Base-by-base conservation (phyloP, 2,329 filamentous ascomycete species). In the Mycocentrospora acerina region DNA sequence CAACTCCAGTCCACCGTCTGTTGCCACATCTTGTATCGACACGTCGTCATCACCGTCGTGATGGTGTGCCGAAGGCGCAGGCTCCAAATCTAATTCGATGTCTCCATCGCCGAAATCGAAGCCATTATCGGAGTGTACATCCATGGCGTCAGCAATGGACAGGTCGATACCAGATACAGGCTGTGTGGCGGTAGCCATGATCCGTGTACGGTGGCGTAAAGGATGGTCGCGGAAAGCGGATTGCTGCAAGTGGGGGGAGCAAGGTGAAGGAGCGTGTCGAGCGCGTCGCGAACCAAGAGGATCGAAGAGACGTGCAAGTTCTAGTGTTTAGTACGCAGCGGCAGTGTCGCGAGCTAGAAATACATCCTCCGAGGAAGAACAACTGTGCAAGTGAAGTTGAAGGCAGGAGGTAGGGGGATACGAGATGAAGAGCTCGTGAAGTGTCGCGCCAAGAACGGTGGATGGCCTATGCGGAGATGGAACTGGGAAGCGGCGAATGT, bases 81-180 rank as follows among this genome's bases (percentile, higher is more conserved):
- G 48, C 10, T 59, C 63, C 66, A 43, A 75, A 49, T 81, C 79
- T 44, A 83, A 71, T 49, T 84, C 80, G 44, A 84, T 80, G 41
- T 81, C 78, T 37, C 78, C 76, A 38, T 80, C 76, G 35, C 70
- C 71, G 36, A 77, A 73, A 29, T 61, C 62, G 31, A 68, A 51
- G 24, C 64, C 72, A 40, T 64, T 55, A 16, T 74, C 71, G 28
- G 76, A 70, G 54, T 77, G 70, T 55, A 83, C 70, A 46, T 81
- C 77, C 78, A 80, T 80, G 38, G 72, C 72, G 51, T 70, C 70
- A 37, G 67, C 63, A 4, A 63, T 64, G 19, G 68, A 53, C 2
- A 66, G 44, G 25, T 66, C 56, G 27, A 68, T 46, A 28, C 48
- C 44, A 26, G 53, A 46, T 27, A 51, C 29, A 25, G 48, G 29